Base-by-base conservation (phyloP, 805 yeast species). In the Starmerella kuoi region DNA sequence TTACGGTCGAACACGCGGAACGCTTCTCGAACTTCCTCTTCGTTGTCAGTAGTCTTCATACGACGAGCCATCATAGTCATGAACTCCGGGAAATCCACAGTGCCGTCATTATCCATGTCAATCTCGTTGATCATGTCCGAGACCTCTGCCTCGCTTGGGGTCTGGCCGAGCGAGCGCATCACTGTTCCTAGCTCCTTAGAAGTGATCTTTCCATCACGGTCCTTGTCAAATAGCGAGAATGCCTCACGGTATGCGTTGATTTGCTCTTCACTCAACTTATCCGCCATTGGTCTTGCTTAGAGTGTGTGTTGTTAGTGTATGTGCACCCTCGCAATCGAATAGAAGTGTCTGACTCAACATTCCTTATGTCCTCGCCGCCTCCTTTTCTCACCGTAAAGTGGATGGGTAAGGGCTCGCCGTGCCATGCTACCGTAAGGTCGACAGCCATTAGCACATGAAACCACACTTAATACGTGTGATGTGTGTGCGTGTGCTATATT, bases 111-210 rank as follows among this genome's bases (percentile, higher is more conserved):
- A 67, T 91, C 91, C 48, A 80, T 79, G 63, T 91, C 98, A 41
- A 91, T 94, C 66, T 91, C 98, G 62, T 88, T 88, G 70, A 91
- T 84, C 80, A 91, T 77, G 61, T 91, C 98, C 43, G 91, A 82
- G 56, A 91, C 79, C 64, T 91, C 98, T 52, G 86, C 77, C 64
- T 91, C 97, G 38, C 94, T 78, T 28, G 98, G 98, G 58, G 88
- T 88, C 64, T 86, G 91, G 40, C 98, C 98, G 59, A 91, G 71
- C n/a, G 96, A 84, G 67, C 98, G 80, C 98, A 91, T 91, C 40
- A 91, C 98, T 3, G 95, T 86, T 51, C 97, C 96, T 54, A 91
- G 72, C 66, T 91, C 98, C 58, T 83, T 75, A 55, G 95, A 83
- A 45, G 95, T 85, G 68, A 91, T 91, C 60, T 85, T 58, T 8